These are phyloP conservation scores for Phaseolus coccineus DNA, from an alignment of 331 rosid genomes.

Conservation along the genomic window DNA sequence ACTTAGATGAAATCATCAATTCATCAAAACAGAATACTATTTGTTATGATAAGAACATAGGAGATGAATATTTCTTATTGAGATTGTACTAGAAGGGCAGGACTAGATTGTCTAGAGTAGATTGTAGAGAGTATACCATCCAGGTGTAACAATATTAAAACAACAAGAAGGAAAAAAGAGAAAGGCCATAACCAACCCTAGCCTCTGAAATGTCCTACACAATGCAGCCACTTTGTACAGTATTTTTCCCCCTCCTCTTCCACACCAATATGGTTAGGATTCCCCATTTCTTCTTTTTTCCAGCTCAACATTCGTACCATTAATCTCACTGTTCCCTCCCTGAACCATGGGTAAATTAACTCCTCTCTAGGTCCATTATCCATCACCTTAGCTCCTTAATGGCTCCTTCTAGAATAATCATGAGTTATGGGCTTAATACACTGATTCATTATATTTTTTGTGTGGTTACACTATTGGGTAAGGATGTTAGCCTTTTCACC, in stretches of 20 bases:
- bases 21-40: too few relatives aligned
- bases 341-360: constrained; percentile 10
- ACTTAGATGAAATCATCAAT: too few relatives aligned
- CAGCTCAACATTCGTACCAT: background rate
- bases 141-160: background rate
- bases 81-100: too few relatives aligned
- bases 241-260: background rate
- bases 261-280: background rate
- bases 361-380: background rate
- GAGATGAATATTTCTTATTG: too few relatives aligned
- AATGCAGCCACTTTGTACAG: background rate
- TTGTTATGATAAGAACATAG: too few relatives aligned
- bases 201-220: background rate
- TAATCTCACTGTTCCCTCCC: background rate
- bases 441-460: background rate
- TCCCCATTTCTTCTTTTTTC: background rate
- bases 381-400: background rate
- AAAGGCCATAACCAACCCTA: background rate
- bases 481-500: background rate
- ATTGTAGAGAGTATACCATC: too few relatives aligned
- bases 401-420: constrained; percentile 4
- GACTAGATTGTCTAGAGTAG: too few relatives aligned
- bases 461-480: background rate
- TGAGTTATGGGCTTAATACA: constrained; percentile 1
- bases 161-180: background rate